Base-by-base conservation (phyloP, 164 flowering plant genomes). In the Dillenia turbinata region DNA sequence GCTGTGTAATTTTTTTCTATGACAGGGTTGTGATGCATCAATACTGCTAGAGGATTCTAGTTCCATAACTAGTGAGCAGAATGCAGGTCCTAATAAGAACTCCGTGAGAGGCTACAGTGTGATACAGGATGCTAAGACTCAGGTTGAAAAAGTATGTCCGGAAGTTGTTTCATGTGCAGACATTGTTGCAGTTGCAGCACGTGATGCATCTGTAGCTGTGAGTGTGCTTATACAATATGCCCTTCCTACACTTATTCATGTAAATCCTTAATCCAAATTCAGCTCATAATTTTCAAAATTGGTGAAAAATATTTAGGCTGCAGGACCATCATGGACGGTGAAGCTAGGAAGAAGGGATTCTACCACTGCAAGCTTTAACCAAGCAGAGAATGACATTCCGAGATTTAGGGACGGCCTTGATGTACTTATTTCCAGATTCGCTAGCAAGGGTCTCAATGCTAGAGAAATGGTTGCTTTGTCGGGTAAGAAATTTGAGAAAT, bases 251-350 rank as follows among this genome's bases (percentile, higher is more conserved):
- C 40, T 33, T 33, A 33, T 33, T 7, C 6, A 33, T 5, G 40
- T 5, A 33, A 33, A 6, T 6, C 40, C 6, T 33, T 33, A 33
- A 33, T 33, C 40, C 40, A 33, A 33, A 33, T 5, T 33, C 5
- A 33, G 40, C 40, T 33, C 40, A 33, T 33, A 33, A 33, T 33
- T 4, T 33, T 33, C 40, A 33, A 33, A 33, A 33, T 6, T 33
- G 40, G 40, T 33, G 40, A 33, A 33, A 33, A 33, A 33, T 19
- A 62, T 7, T 17, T 62, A 74, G 77, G 64, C 71, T 49, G 80
- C 80, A 12, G 84, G 86, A 9, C 82, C 85, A 12, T 57, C 75
- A 16, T 83, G 88, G 88, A 45, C 64, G 1, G 85, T 83, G 44
- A 66, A 58, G 46, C 71, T 79, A 15, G 87, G 88, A 47, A 66